Evolutionary conservation across 2,329 filamentous ascomycete genomes (phyloP).

Genomic region (Xylaria sp.): DNA sequence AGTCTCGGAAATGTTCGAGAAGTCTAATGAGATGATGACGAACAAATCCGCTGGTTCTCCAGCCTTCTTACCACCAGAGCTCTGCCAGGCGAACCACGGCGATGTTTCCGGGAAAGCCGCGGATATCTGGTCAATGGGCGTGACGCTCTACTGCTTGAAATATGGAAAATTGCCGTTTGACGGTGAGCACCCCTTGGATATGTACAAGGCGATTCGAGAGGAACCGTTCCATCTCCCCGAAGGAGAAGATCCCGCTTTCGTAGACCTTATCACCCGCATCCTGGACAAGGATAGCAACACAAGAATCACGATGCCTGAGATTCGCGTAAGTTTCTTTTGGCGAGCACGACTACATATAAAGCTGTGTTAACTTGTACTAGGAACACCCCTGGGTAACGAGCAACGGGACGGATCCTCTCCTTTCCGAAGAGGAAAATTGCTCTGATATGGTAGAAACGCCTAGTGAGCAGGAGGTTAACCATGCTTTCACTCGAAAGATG

Average conservation of each 20-base stretch:
- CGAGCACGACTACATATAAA: neutral
- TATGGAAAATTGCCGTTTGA: conserved; percentile 89
- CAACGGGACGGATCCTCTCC: conserved; percentile 67
- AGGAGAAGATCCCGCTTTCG: conserved; percentile 62
- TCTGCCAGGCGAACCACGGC: conserved; percentile 81
- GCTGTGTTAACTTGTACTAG: conserved; percentile 42
- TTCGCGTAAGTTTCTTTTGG: conserved; percentile 58
- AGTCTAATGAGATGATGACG: conserved; percentile 76
- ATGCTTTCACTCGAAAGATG: conserved; percentile 87
- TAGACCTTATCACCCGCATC: conserved; percentile 66
- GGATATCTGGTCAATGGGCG: conserved; percentile 98
- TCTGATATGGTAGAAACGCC: conserved; percentile 73
- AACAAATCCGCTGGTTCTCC: conserved; percentile 92
- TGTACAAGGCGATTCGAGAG: conserved; percentile 81
- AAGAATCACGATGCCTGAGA: conserved; percentile 74
- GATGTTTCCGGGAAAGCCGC: conserved; percentile 83
- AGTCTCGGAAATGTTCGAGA: conserved; percentile 98
- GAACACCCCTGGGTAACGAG: conserved; percentile 91
- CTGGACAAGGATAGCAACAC: conserved; percentile 81
- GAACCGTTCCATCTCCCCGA: conserved; percentile 59
- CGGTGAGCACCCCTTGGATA: conserved; percentile 69
- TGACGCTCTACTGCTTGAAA: conserved; percentile 85
- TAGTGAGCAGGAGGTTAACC: conserved; percentile 83
- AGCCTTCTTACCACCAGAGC: conserved; percentile 87
- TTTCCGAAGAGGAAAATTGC: conserved; percentile 82